Base-by-base conservation (phyloP, 2,329 filamentous ascomycete species). In the Furcasterigmium sp. region DNA sequence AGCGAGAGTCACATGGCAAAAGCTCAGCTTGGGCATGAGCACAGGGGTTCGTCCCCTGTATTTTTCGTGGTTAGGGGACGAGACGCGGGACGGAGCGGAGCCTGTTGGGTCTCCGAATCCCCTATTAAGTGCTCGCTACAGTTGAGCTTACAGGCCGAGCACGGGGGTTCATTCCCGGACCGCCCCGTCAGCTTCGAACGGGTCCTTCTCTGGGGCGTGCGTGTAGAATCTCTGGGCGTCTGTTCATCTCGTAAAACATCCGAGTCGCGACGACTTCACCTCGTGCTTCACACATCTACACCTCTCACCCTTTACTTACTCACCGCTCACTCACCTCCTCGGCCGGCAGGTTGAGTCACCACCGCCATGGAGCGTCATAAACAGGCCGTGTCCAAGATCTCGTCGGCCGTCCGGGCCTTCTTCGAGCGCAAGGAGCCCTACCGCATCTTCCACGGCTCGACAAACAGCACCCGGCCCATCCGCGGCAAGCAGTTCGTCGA, bases 401-500 rank as follows among this genome's bases (percentile, higher is more conserved):
- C 75, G 36, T 51, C 65, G 20, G 61, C 71, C 6, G 71, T 77
- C 39, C 67, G 68, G 46, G 54, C 62, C 56, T 72, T 70, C 60
- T 76, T 72, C 57, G 63, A 68, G 46, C 60, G 65, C 38, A 60
- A 63, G 38, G 64, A 72, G 56, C 76, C 83, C 18, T 91, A 85
- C 68, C 79, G 85, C 49, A 87, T 91, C 67, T 82, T 75, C 60
- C 85, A 90, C 68, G 86, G 85, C 53, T 83, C 80, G 32, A 89
- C 86, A 42, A 90, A 90, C 68, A 84, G 78, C 57, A 90, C 86
- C 37, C 80, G 75, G 5, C 74, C 75, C 64, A 47, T 76, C 64
- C 53, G 66, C 53, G 52, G 53, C 46, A 58, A 53, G 49, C 65
- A 60, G 46, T 65, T 68, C 45, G 70, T 90, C 51, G 84, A 88